These are phyloP conservation scores for Deinandra increscens DNA, from an alignment of 129 eudicot species.

Conservation along the genomic window DNA sequence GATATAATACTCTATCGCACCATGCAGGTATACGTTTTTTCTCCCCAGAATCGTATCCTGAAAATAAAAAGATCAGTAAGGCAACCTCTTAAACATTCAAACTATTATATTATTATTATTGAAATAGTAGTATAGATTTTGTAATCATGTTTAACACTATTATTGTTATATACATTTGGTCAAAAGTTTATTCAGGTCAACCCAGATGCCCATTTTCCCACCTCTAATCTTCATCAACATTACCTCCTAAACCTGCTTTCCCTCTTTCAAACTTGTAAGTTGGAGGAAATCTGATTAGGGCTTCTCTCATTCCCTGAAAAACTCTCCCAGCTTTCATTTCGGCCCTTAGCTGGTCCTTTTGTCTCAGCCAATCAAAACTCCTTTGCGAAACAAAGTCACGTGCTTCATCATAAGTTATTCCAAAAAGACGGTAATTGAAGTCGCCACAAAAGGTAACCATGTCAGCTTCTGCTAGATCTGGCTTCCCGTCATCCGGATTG, in stretches of 20 bases:
- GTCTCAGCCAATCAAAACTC: constrained; percentile 95
- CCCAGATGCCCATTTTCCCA: neutral
- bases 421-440: constrained; percentile 95
- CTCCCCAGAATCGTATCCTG: constrained; percentile 99
- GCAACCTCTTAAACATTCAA: neutral
- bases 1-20: constrained; percentile 87
- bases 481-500: constrained; percentile 79
- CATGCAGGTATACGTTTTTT: constrained; percentile 98
- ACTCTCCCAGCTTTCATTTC: constrained; percentile 98
- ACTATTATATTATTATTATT: neutral
- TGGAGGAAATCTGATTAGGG: constrained; percentile 85
- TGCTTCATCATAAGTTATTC: constrained; percentile 96
- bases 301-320: constrained; percentile 98
- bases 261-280: constrained; percentile 93
- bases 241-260: constrained; percentile 97
- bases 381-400: constrained; percentile 99
- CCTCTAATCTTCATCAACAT: neutral
- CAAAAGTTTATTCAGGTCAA: neutral
- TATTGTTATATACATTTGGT: neutral
- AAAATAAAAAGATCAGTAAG: constrained; percentile 7
- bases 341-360: constrained; percentile 88
- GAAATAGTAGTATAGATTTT: neutral
- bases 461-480: constrained; percentile 95
- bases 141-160: neutral
- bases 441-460: constrained; percentile 86